Evolutionary conservation across 176 grass and related monocot species (phyloP).

Genomic region (maize (Zea mays)): Zm-B73-REFERENCE-NAM-5.0 NC_050100.1:6163001-6163500

Average conservation of each 20-base stretch:
- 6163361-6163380: conserved; percentile 52
- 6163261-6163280: conserved; percentile 21
- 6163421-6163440: conserved; percentile 30
- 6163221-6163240: conserved; percentile 55
- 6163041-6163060: neutral
- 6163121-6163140: conserved; percentile 3
- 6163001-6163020: conserved; percentile 8
- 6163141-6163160: conserved; percentile 34
- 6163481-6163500: conserved; percentile 67
- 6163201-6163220: conserved; percentile 4
- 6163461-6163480: conserved; percentile 80
- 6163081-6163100: conserved; percentile 63
- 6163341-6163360: conserved; percentile 59
- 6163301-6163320: conserved; percentile 42
- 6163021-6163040: conserved; percentile 5
- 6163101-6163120: conserved; percentile 64
- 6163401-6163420: conserved; percentile 72
- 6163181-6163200: neutral
- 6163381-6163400: conserved; percentile 74
- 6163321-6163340: conserved; percentile 70
- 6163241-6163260: conserved; percentile 56
- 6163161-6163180: neutral
- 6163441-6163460: conserved; percentile 43
- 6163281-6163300: neutral
- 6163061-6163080: neutral